Percentiles rank a stretch among this genome's conserved stretches.
phyloP scores from a whole-genome alignment of 768 basidiomycete species.

The Boletus sensibilis region DNA sequence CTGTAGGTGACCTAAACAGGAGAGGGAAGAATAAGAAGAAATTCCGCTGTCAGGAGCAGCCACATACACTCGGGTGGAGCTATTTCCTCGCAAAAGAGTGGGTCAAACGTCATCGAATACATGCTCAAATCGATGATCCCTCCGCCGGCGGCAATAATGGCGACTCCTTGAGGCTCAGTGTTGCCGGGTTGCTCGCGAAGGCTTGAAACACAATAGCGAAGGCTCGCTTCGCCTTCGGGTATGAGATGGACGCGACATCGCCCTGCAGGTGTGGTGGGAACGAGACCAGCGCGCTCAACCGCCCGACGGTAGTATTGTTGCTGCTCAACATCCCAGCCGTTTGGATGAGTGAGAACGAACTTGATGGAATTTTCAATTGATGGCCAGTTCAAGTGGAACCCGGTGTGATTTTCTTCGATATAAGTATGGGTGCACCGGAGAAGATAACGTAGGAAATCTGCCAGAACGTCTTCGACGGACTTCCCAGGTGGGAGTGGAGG shows the following conservation, averaged over 20 bases:
- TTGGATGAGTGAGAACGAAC: conserved; percentile 28
- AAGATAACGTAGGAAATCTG: conserved; percentile 25
- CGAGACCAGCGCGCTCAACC: conserved; percentile 22
- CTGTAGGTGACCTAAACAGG: conserved; percentile 43
- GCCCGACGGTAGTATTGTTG: conserved; percentile 24
- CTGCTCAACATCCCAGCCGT: conserved; percentile 30
- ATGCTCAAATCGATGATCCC: conserved; percentile 38
- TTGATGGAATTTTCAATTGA: conserved; percentile 13
- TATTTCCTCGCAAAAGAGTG: conserved; percentile 32
- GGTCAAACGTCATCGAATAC: conserved; percentile 26
- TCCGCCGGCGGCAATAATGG: conserved; percentile 46
- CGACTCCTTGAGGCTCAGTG: conserved; percentile 31
- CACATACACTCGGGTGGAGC: conserved; percentile 30
- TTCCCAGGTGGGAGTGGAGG: conserved; percentile 4
- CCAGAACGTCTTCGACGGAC: conserved; percentile 16
- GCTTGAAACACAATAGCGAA: conserved; percentile 40
- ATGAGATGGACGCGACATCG: conserved; percentile 21
- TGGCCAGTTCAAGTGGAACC: conserved; percentile 12
- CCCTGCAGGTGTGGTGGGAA: conserved; percentile 9
- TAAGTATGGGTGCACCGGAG: not conserved
- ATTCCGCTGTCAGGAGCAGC: not conserved
- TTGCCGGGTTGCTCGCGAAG: conserved; percentile 17
- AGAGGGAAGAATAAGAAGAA: not conserved
- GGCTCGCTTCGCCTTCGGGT: conserved; percentile 24
- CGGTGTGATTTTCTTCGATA: conserved; percentile 15